Conservation (phyloP, 192 early-diverging fungal species). For the Podila epigama region DNA sequence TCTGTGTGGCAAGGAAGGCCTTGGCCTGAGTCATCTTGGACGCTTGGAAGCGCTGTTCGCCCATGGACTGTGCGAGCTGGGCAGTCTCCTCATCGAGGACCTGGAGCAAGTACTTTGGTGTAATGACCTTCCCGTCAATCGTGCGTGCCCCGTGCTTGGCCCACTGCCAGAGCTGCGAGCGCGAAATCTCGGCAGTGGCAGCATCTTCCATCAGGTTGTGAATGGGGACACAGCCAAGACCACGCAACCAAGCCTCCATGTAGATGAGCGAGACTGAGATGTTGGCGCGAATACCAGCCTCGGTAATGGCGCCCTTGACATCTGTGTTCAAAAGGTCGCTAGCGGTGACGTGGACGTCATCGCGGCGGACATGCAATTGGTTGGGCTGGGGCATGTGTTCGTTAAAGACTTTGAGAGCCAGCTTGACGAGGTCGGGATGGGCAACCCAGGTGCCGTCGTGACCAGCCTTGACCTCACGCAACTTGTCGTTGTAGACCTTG, state of each 20-base stretch:
- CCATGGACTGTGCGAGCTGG: conserved; percentile 69
- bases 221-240: conserved; percentile 96
- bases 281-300: conserved; percentile 91
- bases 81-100: conserved; percentile 90
- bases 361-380: conserved; percentile 92
- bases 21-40: conserved; percentile 75
- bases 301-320: conserved; percentile 79
- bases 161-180: conserved; percentile 99
- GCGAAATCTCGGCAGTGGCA: conserved; percentile 97
- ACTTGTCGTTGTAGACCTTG: conserved; percentile 96
- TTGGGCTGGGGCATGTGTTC: conserved; percentile 96
- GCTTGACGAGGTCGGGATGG: conserved; percentile 93
- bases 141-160: conserved; percentile 86
- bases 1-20: conserved; percentile 73
- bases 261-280: conserved; percentile 91
- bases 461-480: conserved; percentile 93
- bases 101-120: conserved; percentile 75
- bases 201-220: conserved; percentile 99
- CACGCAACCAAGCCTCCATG: conserved; percentile 97
- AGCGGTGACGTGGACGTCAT: conserved; percentile 86
- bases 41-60: conserved; percentile 66
- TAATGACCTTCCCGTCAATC: conserved; percentile 81
- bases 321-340: conserved; percentile 85
- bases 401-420: conserved; percentile 91
- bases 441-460: conserved; percentile 98